phyloP scores from a whole-genome alignment of 441 rosid genomes.

The Bruguiera hainesii region DNA sequence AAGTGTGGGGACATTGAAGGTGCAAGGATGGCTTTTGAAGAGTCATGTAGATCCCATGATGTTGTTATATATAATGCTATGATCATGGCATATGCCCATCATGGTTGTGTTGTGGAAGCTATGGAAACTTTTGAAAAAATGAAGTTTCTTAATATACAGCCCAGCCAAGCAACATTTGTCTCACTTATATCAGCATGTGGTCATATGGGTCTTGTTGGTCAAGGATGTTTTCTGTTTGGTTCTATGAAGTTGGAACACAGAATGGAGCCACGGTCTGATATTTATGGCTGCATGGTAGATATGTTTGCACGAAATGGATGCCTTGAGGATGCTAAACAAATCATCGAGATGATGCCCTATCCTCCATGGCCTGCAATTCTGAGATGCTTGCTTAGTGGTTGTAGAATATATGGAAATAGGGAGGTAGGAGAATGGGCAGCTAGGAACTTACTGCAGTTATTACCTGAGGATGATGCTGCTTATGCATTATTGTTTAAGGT shows the following conservation, averaged over 20 bases:
- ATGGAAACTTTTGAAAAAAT: conserved; percentile 28
- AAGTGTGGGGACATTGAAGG: conserved; percentile 32
- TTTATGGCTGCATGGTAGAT: conserved; percentile 39
- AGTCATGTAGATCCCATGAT: conserved; percentile 22
- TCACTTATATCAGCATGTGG: conserved; percentile 36
- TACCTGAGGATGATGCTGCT: conserved; percentile 32
- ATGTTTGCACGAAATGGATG: conserved; percentile 37
- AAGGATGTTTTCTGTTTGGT: conserved; percentile 32
- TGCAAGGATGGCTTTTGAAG: conserved; percentile 31
- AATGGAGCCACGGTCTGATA: conserved; percentile 34
- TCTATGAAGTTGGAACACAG: conserved; percentile 29
- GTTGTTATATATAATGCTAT: conserved; percentile 30
- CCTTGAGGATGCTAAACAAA: conserved; percentile 30
- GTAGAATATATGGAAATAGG: conserved; percentile 32
- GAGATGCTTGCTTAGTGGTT: conserved; percentile 44
- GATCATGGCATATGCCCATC: conserved; percentile 41
- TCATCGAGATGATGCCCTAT: conserved; percentile 35
- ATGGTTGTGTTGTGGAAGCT: conserved; percentile 31
- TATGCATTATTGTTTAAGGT: conserved; percentile 28
- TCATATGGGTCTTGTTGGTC: conserved; percentile 32
- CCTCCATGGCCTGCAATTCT: conserved; percentile 34
- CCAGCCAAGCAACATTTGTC: conserved; percentile 38
- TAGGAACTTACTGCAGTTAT: conserved; percentile 26
- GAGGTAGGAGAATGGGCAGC: conserved; percentile 40
- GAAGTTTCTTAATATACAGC: conserved; percentile 29